Base-by-base conservation (phyloP, 192 early-diverging fungal genomes). In the Coemansia javaensis region DNA sequence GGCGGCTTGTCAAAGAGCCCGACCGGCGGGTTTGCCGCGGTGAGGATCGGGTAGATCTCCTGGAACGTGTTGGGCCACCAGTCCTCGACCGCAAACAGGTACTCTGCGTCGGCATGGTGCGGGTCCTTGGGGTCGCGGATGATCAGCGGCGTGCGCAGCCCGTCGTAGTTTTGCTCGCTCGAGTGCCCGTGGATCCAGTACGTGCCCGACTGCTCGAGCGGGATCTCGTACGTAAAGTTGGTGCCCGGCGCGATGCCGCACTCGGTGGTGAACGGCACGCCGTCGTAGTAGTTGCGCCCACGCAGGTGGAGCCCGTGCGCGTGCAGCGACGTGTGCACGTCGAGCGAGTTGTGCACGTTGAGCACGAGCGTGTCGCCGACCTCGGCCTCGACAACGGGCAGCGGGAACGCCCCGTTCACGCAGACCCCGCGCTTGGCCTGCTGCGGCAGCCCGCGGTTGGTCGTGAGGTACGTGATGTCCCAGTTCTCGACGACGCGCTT, bases 121-220 rank as follows among this genome's bases (percentile, higher is more conserved):
- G 28, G 20, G 14, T 69, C 59, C 7, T 63, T 21, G n/a, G 80
- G 76, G 41, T 78, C 48, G 25, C 52, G 53, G 49, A 92, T 67
- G 33, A 89, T 72, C 8, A 92, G 52, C 20, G 86, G 71, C 1
- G 76, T 74, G 50, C 84, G 82, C 40, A 90, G 67, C 25, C 88
- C 87, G 46, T 93, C 87, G 18, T 85, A 80, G 43, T 88, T 89
- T 56, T 91, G 87, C 18, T 61, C 74, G 40, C 56, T 69, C 43
- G 35, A 77, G 61, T 90, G 88, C 34, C 78, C 72, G 59, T 91
- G 86, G 44, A 85, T 81, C 89, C 88, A 94, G 75, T 82, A 91
- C 17, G 87, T 90, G 30, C 90, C 89, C 25, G 76, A 59, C 48
- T 93, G 88, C 43, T 69, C 39, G 40, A 84, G 51, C 5, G 63